phyloP scores from a whole-genome alignment of 2,329 filamentous ascomycete species.

The Chrysosporium keratinophilum region DNA sequence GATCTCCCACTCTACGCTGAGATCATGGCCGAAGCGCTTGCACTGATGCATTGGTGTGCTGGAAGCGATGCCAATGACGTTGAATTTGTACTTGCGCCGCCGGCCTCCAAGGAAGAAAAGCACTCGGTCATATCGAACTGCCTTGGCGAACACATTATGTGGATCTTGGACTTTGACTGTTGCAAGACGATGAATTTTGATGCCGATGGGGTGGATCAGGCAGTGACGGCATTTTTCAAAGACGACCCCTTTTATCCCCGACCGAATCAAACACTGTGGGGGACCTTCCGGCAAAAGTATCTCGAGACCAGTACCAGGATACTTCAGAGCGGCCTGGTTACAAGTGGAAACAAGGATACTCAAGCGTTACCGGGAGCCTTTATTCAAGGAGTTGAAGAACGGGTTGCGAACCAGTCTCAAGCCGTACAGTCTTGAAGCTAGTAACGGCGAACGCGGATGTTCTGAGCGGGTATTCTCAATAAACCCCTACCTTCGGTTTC shows the following conservation, averaged over 20 bases:
- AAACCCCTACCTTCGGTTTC: no score
- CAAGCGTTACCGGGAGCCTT: neutral
- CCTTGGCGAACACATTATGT: constrained; percentile 32
- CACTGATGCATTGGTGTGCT: constrained; percentile 42
- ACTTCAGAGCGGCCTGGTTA: no score
- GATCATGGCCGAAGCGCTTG: constrained; percentile 42
- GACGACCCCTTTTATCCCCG: constrained; percentile 47
- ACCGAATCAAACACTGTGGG: constrained; percentile 24
- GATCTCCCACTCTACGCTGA: constrained; percentile 29
- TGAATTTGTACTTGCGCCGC: constrained; percentile 43
- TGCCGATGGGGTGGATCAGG: constrained; percentile 32
- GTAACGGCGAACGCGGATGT: no score
- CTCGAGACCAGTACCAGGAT: neutral
- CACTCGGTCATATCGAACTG: constrained; percentile 10
- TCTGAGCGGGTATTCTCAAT: no score
- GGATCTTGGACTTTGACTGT: constrained; percentile 43
- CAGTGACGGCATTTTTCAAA: constrained; percentile 36
- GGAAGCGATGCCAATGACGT: constrained; percentile 45
- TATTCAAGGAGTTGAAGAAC: neutral
- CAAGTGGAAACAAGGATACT: no score
- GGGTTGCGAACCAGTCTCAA: no score
- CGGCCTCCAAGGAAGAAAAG: neutral
- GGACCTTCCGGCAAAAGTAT: constrained; percentile 16
- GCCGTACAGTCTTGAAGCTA: no score
- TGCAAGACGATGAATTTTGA: constrained; percentile 34